A percentile compares a stretch with the other conserved stretches of the same genome.
phyloP scores from a whole-genome alignment of 345 rosid species.

The Aquilaria yunnanensis region DNA sequence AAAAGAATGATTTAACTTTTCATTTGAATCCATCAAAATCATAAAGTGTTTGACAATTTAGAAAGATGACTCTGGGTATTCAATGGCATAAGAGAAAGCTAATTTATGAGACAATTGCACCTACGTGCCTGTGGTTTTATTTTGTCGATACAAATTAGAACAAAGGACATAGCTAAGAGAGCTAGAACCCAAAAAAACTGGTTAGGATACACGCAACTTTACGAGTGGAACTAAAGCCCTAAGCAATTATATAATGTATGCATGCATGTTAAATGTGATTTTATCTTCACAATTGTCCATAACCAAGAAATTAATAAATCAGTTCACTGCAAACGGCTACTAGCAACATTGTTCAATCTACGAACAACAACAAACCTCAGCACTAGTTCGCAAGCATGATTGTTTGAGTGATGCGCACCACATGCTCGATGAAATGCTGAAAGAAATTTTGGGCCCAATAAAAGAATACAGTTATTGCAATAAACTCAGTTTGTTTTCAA shows the following conservation, averaged over 20 bases:
- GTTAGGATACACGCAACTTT: neutral
- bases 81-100: neutral
- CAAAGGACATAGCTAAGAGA: neutral
- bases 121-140: neutral
- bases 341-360: slow-evolving; percentile 80
- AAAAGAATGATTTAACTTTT: no score
- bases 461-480: no score
- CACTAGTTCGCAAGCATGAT: slow-evolving; percentile 74
- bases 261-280: no score
- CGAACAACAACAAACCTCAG: slow-evolving; percentile 98
- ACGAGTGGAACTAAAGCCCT: neutral
- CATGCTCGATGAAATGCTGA: no score
- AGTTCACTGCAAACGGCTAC: slow-evolving; percentile 5
- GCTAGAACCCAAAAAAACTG: neutral
- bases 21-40: no score
- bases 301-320: neutral
- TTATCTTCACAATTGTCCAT: neutral
- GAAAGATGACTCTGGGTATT: neutral
- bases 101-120: neutral
- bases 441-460: no score
- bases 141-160: neutral
- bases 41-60: neutral
- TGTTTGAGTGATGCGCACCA: no score
- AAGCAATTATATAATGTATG: no score
- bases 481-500: no score